phyloP scores from a whole-genome alignment of 768 basidiomycete genomes.

The Pleurotus eryngii region DNA sequence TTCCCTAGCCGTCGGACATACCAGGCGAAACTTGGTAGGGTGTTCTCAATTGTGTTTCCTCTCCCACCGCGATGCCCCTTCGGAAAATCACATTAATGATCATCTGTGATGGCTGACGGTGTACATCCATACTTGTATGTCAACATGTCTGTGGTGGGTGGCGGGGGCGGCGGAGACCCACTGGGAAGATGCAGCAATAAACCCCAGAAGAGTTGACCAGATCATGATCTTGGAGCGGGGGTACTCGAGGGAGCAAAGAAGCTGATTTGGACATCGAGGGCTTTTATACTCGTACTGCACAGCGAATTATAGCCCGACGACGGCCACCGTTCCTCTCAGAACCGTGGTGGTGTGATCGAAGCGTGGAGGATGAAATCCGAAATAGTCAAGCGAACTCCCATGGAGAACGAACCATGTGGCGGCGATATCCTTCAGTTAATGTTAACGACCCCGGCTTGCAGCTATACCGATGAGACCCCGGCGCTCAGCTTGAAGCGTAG shows the following conservation, averaged over 20 bases:
- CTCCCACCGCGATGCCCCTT: slow-evolving; percentile 77
- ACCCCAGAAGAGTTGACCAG: background rate
- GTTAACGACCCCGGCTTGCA: background rate
- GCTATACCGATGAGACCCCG: too few species aligned
- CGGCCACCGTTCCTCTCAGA: background rate
- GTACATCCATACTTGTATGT: slow-evolving; percentile 1
- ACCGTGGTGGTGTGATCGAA: background rate
- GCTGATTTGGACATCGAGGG: background rate
- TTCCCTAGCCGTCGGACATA: slow-evolving; percentile 24
- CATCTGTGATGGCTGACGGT: background rate
- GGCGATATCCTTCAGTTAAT: background rate
- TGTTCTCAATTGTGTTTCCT: slow-evolving; percentile 72
- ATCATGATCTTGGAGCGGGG: background rate
- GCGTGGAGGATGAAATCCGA: background rate
- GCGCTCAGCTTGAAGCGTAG: too few species aligned
- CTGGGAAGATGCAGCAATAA: background rate
- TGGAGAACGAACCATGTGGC: background rate
- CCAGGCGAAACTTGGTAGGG: slow-evolving; percentile 76
- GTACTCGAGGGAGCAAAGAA: background rate
- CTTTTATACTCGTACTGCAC: too few species aligned
- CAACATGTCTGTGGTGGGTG: background rate
- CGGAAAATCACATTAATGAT: background rate
- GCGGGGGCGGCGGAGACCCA: background rate
- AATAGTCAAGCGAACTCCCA: slow-evolving; percentile 6
- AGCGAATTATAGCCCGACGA: background rate